These are phyloP conservation scores for Cokeromyces recurvatus DNA, from an alignment of 371 early-diverging fungal species.

Conservation along the genomic window DNA sequence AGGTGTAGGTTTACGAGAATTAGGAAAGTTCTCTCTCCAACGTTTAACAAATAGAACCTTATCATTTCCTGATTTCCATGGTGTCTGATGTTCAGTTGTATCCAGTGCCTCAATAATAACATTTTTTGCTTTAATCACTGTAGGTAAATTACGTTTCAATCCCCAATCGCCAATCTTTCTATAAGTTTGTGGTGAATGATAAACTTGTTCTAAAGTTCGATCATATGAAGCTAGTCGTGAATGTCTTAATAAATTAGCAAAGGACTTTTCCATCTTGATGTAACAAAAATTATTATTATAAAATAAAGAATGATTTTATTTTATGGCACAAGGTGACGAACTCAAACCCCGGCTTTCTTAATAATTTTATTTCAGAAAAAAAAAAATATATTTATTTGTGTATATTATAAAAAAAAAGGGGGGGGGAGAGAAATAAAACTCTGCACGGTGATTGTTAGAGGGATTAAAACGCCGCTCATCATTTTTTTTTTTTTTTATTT, in stretches of 20 bases:
- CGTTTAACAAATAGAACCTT: slow-evolving; percentile 52
- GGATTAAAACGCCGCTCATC: too few species aligned
- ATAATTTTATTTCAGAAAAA: background rate
- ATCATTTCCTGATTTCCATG: slow-evolving; percentile 61
- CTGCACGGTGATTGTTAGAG: too few species aligned
- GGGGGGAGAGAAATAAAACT: too few species aligned
- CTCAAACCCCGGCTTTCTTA: background rate
- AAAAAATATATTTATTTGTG: too few species aligned
- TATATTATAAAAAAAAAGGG: too few species aligned
- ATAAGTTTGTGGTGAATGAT: slow-evolving; percentile 49
- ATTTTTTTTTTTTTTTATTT: slow-evolving; percentile 4
- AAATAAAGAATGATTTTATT: slow-evolving; percentile 3
- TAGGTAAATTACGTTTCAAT: slow-evolving; percentile 73
- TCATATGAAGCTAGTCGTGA: slow-evolving; percentile 74
- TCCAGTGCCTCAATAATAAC: slow-evolving; percentile 62
- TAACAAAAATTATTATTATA: slow-evolving; percentile 1
- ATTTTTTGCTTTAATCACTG: slow-evolving; percentile 54
- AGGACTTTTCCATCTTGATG: slow-evolving; percentile 63
- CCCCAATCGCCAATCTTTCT: slow-evolving; percentile 73
- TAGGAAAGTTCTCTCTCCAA: slow-evolving; percentile 72
- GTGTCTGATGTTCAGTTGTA: slow-evolving; percentile 71
- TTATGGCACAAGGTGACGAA: background rate
- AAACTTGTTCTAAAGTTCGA: slow-evolving; percentile 67
- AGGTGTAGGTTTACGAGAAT: slow-evolving; percentile 48
- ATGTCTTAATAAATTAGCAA: slow-evolving; percentile 63